Evolutionary conservation across 257 asterid species (phyloP), one percentile per base, ranked within the genome.

Genomic region (Rhazya stricta): DNA sequence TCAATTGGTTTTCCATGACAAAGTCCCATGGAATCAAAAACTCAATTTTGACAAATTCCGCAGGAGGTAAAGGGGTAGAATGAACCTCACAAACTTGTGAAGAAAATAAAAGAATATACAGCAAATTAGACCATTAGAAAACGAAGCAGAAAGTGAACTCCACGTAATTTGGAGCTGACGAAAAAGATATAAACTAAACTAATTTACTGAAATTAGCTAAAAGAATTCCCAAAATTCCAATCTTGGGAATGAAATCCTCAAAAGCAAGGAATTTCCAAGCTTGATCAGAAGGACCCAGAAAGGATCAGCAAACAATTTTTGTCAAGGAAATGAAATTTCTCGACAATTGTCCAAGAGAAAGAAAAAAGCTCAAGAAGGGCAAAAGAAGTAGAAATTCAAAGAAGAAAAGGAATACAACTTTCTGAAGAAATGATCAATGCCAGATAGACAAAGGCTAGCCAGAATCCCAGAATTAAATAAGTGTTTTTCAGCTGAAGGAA

Each of bases 1-100:
- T 89, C 86, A 54, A 69, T 77, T 82, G 94, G 98, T 88, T 94
- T 94, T 66, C 98, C 98, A 81, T 89, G 93, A 82, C 99, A 94
- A 71, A 92, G 88, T 74, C 99, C 99, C 99, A 94, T 94, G 84
- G 85, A 82, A 74, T 85, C 92, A 86, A 79, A 70, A 78, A 73
- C 82, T 80, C 79, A 62, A 79, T 46, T 71, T 37, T 39, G 61
- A 62, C 68, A 68, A 78, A 78, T 50, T 73, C 77, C 76, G 32
- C 76, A 72, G 57, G 62, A 56, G 75, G 63, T 48, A 43, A 27
- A 69, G 25, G 16, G 46, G 57, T 74, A 76, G 23, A 82, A 73
- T 34, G 61, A 65, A 57, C 46, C 21, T 63, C 36, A 6, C 12
- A 18, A 75, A 63, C 37, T 77, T 34, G 54, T 36, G 25, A 29